Percentiles rank a stretch among this genome's conserved stretches.
Evolutionary conservation across 768 basidiomycete species (phyloP).

Genomic region (Amanita subjunquillea): DNA sequence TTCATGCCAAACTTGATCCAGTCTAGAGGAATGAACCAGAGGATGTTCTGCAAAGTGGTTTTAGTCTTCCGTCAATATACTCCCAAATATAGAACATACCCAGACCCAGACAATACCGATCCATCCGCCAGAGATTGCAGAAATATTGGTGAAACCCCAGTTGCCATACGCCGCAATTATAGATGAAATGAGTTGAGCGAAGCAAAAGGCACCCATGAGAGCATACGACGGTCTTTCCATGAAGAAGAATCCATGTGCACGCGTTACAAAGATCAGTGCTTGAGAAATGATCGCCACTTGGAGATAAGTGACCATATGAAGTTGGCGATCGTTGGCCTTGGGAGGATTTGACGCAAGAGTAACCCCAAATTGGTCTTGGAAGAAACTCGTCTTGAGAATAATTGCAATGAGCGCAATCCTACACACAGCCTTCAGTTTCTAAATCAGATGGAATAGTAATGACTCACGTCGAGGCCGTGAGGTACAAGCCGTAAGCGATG

Average conservation of each 20-base stretch:
- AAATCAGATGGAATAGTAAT: slow-evolving; percentile 6
- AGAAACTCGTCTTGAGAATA: slow-evolving; percentile 83
- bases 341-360: slow-evolving; percentile 29
- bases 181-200: slow-evolving; percentile 90
- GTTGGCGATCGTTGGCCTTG: slow-evolving; percentile 52
- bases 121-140: slow-evolving; percentile 81
- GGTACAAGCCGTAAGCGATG: slow-evolving; percentile 89
- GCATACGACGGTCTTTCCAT: slow-evolving; percentile 91
- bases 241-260: slow-evolving; percentile 93
- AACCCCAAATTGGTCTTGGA: slow-evolving; percentile 81
- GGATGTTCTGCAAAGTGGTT: slow-evolving; percentile 54
- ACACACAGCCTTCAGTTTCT: background rate
- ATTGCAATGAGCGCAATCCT: slow-evolving; percentile 73
- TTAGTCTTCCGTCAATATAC: slow-evolving; percentile 8
- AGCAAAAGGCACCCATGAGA: slow-evolving; percentile 80
- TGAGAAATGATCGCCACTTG: slow-evolving; percentile 99
- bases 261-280: slow-evolving; percentile 93
- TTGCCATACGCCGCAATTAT: slow-evolving; percentile 92
- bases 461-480: slow-evolving; percentile 83
- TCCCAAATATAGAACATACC: slow-evolving; percentile 38
- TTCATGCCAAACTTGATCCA: slow-evolving; percentile 96
- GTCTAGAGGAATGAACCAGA: slow-evolving; percentile 96
- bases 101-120: slow-evolving; percentile 97
- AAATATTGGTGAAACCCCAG: slow-evolving; percentile 90
- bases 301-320: slow-evolving; percentile 89